Evolutionary conservation across 805 yeast species (phyloP), one percentile per base, ranked within the genome.

Genomic region (Yamadazyma nakazawae): DNA sequence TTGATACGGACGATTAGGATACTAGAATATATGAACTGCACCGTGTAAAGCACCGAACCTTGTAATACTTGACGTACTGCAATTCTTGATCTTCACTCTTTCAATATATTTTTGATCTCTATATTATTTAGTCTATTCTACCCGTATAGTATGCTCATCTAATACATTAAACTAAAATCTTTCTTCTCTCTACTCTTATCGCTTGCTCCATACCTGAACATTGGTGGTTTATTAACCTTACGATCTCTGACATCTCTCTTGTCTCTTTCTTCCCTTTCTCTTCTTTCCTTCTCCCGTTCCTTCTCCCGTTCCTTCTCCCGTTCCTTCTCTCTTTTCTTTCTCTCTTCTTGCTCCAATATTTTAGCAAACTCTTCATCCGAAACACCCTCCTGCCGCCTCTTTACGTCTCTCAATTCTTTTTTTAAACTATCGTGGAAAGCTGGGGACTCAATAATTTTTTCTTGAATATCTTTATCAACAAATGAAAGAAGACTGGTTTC

Each of bases 381-480:
- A 5, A 72, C 51, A 0, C 76, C 76, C 42, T 62, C 47, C 13
- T 59, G 45, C 34, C 52, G 54, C 10, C 76, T 43, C 39, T 58
- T 57, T 11, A 70, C 60, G 43, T 71, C 70, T 37, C 61, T 57
- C 18, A 72, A 51, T 44, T 71, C 75, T 2, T 34, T 49, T 44
- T 58, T 57, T 30, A 72, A 50, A n/a, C 52, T 25, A 24, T 57
- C 53, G 47, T 68, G 72, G 50, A 72, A 72, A 19, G 66, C 67
- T 2, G 72, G 70, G 4, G 74, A 67, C 42, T 70, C 75, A 17
- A 69, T 68, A 39, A 71, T 67, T 50, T 70, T 70, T 37, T 70
- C 75, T 43, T 68, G 75, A 42, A 72, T 70, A 49, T 69, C 76
- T 47, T 66, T 68, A 45, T 72, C 76, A 13, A 72, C 75, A 19